These are phyloP conservation scores for Sporothrix phasma DNA, from an alignment of 2,329 filamentous ascomycete species.

Conservation along the genomic window DNA sequence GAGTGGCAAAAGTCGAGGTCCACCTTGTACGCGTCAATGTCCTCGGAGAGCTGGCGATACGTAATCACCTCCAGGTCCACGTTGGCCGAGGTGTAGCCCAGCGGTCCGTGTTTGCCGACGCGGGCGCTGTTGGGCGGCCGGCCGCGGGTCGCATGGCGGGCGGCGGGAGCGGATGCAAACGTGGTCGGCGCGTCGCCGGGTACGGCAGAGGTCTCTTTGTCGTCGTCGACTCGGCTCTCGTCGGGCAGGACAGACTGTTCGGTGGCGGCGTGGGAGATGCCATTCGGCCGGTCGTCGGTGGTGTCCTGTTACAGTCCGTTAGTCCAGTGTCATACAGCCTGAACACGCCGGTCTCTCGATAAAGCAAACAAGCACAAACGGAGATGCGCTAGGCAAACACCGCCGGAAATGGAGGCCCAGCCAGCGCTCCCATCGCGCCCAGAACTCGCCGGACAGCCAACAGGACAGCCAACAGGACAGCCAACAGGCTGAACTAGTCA, in stretches of 20 bases:
- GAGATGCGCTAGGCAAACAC: neutral
- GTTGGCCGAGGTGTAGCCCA: constrained; percentile 14
- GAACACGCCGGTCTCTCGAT: too few relatives aligned
- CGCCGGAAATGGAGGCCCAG: neutral
- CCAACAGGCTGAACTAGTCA: too few relatives aligned
- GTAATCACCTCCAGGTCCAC: constrained; percentile 25
- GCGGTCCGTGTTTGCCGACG: neutral
- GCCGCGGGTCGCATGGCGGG: neutral
- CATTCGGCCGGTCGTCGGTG: neutral
- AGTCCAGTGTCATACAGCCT: neutral
- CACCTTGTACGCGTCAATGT: constrained; percentile 33
- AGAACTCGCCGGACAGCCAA: too few relatives aligned
- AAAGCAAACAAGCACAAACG: too few relatives aligned
- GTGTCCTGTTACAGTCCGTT: neutral
- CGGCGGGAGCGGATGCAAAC: neutral
- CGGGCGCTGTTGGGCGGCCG: neutral
- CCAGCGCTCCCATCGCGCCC: neutral
- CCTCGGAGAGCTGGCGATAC: constrained; percentile 32
- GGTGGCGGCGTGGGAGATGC: neutral
- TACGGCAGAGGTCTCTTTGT: neutral
- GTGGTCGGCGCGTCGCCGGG: neutral
- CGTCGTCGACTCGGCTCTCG: neutral
- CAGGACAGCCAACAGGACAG: too few relatives aligned
- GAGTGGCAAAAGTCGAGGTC: constrained; percentile 34
- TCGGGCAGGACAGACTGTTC: neutral